Percentiles rank a stretch among this genome's conserved stretches.
Conservation (phyloP, 2,329 filamentous ascomycete species). For the Aspergillus flavus region DNA sequence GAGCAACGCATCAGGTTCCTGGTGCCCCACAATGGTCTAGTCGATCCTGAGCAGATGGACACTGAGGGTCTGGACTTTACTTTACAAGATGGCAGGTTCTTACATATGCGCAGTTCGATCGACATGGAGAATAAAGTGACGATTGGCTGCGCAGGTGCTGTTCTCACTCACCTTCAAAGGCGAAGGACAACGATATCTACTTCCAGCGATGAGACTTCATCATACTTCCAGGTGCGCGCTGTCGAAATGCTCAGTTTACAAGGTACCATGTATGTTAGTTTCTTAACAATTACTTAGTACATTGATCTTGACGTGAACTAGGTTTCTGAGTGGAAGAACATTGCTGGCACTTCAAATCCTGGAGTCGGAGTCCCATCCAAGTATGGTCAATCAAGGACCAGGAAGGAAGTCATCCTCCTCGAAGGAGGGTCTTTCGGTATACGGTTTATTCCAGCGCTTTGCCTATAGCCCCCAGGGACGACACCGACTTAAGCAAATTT, state of each 20-base stretch:
- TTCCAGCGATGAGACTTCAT: slow-evolving; percentile 59
- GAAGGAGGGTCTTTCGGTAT: slow-evolving; percentile 83
- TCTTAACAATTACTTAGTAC: neutral
- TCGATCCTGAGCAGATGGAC: slow-evolving; percentile 44
- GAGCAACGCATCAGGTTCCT: slow-evolving; percentile 58
- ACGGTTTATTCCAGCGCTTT: slow-evolving; percentile 76
- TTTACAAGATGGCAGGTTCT: slow-evolving; percentile 63
- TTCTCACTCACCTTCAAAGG: slow-evolving; percentile 77
- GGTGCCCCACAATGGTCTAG: slow-evolving; percentile 61
- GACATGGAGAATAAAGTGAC: slow-evolving; percentile 74
- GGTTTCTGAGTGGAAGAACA: slow-evolving; percentile 82
- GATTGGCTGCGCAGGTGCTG: slow-evolving; percentile 83
- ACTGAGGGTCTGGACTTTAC: slow-evolving; percentile 49
- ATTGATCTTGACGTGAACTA: slow-evolving; percentile 33
- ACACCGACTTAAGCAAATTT: slow-evolving; percentile 71
- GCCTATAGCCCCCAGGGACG: slow-evolving; percentile 80
- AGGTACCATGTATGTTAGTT: slow-evolving; percentile 57
- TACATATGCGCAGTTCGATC: slow-evolving; percentile 70
- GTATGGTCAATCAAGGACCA: slow-evolving; percentile 74
- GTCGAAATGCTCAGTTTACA: slow-evolving; percentile 75
- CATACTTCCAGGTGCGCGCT: slow-evolving; percentile 62
- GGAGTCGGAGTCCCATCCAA: slow-evolving; percentile 79
- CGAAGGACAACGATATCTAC: slow-evolving; percentile 65
- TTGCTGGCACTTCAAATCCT: slow-evolving; percentile 83
- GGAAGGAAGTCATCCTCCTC: slow-evolving; percentile 61